phyloP scores from a whole-genome alignment of 2,329 filamentous ascomycete species.

The Pseudogymnoascus sp. region DNA sequence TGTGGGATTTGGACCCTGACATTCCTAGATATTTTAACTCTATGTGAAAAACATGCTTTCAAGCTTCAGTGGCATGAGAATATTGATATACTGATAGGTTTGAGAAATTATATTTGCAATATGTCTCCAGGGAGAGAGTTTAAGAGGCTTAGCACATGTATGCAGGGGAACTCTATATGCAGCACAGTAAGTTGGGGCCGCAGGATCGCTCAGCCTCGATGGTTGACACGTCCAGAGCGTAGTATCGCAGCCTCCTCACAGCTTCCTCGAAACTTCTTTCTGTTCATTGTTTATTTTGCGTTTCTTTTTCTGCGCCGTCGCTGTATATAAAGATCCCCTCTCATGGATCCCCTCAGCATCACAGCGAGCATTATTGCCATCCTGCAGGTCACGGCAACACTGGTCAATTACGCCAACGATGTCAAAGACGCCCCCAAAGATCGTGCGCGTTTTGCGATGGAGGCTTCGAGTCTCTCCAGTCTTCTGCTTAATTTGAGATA shows the following conservation, averaged over 20 bases:
- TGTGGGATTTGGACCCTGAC: background rate
- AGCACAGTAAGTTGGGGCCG: background rate
- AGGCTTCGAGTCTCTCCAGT: background rate
- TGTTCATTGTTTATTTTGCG: background rate
- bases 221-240: background rate
- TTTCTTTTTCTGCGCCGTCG: background rate
- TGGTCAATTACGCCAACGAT: background rate
- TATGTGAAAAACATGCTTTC: background rate
- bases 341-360: conserved; percentile 4
- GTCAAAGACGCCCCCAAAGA: conserved; percentile 11
- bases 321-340: background rate
- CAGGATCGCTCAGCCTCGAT: background rate
- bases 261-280: no score
- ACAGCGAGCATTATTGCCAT: conserved; percentile 6
- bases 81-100: background rate
- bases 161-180: background rate
- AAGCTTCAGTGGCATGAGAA: background rate
- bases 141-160: background rate
- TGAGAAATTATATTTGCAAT: background rate
- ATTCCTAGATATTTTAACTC: background rate
- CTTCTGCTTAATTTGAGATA: conserved; percentile 1
- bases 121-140: background rate
- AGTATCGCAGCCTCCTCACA: no score
- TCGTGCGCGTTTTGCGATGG: background rate
- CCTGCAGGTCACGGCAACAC: background rate